These are phyloP conservation scores for Teunomyces stri DNA, from an alignment of 805 yeast genomes.

Conservation along the genomic window DNA sequence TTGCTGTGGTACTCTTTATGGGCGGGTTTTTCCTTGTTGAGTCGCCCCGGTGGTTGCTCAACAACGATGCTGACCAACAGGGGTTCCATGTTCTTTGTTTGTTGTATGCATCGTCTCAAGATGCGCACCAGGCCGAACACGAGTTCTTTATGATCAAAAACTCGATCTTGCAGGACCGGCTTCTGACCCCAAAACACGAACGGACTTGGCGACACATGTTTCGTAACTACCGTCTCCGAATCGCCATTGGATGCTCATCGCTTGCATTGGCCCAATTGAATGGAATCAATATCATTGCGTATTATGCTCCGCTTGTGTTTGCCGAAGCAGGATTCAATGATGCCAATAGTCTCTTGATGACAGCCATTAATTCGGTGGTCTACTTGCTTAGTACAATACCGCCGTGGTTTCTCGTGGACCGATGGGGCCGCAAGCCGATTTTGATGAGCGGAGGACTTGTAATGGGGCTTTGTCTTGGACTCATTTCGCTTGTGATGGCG, in stretches of 20 bases:
- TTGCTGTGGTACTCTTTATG: conserved; percentile 62
- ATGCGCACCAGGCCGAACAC: conserved; percentile 29
- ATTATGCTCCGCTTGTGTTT: conserved; percentile 58
- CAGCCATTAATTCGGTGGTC: conserved; percentile 41
- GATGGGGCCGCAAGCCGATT: conserved; percentile 46
- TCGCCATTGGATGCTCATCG: conserved; percentile 41
- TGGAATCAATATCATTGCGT: conserved; percentile 58
- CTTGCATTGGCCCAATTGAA: conserved; percentile 46
- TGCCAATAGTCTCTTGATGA: conserved; percentile 42
- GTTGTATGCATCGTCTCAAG: conserved; percentile 30
- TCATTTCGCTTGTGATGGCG: conserved; percentile 35
- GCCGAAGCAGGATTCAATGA: conserved; percentile 45
- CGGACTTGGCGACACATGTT: conserved; percentile 44
- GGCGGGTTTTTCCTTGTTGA: conserved; percentile 84
- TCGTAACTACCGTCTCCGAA: conserved; percentile 33
- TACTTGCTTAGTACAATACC: conserved; percentile 41
- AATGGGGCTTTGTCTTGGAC: conserved; percentile 36
- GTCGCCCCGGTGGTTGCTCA: conserved; percentile 87
- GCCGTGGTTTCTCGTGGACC: conserved; percentile 46
- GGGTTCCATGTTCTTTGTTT: conserved; percentile 43
- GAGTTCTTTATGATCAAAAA: conserved; percentile 50
- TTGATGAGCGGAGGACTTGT: conserved; percentile 38
- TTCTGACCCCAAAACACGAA: conserved; percentile 35
- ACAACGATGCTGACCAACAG: conserved; percentile 67
- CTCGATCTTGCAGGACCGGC: conserved; percentile 39